Conservation (phyloP, 148 eudicot genomes). For the Selenicereus undatus region DNA sequence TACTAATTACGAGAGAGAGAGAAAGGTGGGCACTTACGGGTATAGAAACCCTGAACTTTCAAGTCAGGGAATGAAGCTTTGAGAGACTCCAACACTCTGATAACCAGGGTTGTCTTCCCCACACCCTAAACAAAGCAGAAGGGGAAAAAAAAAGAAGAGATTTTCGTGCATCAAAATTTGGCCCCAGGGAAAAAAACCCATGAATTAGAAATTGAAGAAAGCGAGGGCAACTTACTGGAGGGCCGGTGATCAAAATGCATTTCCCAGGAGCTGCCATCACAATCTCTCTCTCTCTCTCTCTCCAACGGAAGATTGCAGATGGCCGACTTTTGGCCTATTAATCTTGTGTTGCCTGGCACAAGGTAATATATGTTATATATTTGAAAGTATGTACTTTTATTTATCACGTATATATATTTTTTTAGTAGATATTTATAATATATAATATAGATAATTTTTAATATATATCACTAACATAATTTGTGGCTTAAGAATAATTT, state of each 20-base stretch:
- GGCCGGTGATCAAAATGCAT: conserved; percentile 73
- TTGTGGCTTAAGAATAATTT: no score
- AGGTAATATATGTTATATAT: no score
- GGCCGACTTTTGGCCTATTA: background rate
- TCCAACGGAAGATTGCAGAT: background rate
- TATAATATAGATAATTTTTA: no score
- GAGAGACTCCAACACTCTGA: conserved; percentile 52
- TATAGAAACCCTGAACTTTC: conserved; percentile 86
- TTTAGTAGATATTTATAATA: no score
- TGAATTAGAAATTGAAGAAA: background rate
- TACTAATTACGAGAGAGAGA: background rate
- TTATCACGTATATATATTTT: no score
- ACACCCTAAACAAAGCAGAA: conserved; percentile 46
- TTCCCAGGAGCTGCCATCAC: conserved; percentile 62
- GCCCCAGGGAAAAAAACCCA: no score
- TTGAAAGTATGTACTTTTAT: no score
- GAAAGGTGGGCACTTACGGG: conserved; percentile 44
- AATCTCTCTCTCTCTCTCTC: background rate
- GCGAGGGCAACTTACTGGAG: conserved; percentile 50
- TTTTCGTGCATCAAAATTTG: background rate
- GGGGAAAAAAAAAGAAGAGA: background rate
- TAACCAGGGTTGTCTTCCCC: conserved; percentile 75
- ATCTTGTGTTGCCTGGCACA: no score
- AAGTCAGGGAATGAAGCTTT: conserved; percentile 58
- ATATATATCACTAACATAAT: no score